Percentiles rank a stretch among this genome's conserved stretches.
These are phyloP conservation scores for Trichoderma afroharzianum DNA, from an alignment of 2,329 filamentous ascomycete genomes.

Conservation along the genomic window DNA sequence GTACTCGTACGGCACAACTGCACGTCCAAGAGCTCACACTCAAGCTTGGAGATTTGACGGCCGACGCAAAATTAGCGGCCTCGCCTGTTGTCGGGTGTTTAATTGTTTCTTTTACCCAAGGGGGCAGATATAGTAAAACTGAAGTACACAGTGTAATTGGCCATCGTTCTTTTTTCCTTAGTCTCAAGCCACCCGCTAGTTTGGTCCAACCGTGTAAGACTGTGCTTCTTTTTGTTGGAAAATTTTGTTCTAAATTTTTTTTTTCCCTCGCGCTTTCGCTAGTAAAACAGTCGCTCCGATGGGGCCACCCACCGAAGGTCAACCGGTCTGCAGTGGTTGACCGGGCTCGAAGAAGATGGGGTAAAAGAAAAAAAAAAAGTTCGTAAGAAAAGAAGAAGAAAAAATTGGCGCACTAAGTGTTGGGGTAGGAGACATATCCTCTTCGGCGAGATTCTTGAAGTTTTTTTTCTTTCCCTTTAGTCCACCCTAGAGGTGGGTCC, in stretches of 20 bases:
- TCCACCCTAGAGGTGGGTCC: not conserved
- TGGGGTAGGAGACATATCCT: not conserved
- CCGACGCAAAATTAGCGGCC: not conserved
- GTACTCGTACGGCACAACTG: not conserved
- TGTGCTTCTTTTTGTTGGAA: not conserved
- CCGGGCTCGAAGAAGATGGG: not conserved
- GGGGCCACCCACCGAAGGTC: not conserved
- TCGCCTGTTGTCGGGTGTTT: not conserved
- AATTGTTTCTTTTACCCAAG: not conserved
- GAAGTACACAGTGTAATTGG: slow-evolving; percentile 12
- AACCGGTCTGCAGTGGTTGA: not conserved
- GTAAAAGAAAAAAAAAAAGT: not conserved
- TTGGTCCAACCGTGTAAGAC: not conserved
- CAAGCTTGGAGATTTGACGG: not conserved
- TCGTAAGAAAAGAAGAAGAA: not conserved
- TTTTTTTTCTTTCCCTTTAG: not conserved
- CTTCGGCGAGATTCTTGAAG: not conserved
- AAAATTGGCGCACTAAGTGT: slow-evolving; percentile 1
- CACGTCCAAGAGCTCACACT: not conserved
- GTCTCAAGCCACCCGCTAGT: not conserved
- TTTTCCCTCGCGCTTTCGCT: not conserved
- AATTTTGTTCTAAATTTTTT: slow-evolving; percentile 6
- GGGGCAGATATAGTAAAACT: not conserved
- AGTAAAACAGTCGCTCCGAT: slow-evolving; percentile 9
- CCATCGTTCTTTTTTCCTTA: not conserved